Evolutionary conservation across 1,284 basidiomycete species (phyloP), one percentile per base, ranked within the genome.

Genomic region (Ceratobasidium sp.): DNA sequence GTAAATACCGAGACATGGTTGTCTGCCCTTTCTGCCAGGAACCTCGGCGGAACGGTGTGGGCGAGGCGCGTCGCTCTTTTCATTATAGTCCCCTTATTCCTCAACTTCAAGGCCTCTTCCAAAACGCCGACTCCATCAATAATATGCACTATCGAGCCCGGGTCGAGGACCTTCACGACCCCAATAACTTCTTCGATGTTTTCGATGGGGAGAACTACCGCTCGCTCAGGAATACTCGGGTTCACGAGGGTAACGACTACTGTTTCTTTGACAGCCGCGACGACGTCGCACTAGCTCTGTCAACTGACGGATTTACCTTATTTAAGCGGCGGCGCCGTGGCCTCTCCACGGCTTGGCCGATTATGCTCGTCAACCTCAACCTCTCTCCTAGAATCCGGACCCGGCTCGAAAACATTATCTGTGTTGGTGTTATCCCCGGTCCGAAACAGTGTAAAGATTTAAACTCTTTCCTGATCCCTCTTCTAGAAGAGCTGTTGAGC

Each of bases 251-350:
- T 26, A 21, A 18, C 3, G 18, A 6, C 5, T 61, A 61, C 58
- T 26, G 41, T 21, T 43, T 61, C 5, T 44, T 69, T 43, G 66
- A 69, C 21, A 55, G 35, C 35, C 23, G n/a, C 4, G 30, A 26
- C 5, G 49, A 66, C n/a, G 35, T 66, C 26, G 63, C 63, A 23
- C 49, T 66, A 30, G 63, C 47, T 13, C 26, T 66, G 2, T 14
- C 16, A 3, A 49, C 49, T 11, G 63, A 66, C 35, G 49, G 63
- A 8, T 66, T 66, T n/a, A 14, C 13, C 1, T 49, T 54, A 2
- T 66, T 54, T 32, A 41, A 41, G 23, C 76, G 76, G 2, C 78
- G 80, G 16, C 72, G 46, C 26, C 52, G 52, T n/a, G 30, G 49
- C 1, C n/a, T 32, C 9, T 46, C 69, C 23, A 61, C 55, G 21